Evolutionary conservation across 805 yeast genomes (phyloP).

Genomic region (Lipomyces mesembrius): DNA sequence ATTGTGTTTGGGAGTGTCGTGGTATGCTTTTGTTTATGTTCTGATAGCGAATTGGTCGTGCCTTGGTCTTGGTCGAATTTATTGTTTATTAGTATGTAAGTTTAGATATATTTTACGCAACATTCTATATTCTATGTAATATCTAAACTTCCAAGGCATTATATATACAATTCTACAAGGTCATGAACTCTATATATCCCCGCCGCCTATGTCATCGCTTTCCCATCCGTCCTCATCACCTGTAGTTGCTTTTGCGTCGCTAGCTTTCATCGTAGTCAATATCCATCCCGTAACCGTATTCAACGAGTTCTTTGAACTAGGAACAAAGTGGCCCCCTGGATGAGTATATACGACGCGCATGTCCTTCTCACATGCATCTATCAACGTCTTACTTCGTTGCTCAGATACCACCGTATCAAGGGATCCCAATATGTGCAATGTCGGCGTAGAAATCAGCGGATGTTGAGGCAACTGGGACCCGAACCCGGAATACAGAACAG

Average conservation of each 20-base stretch:
- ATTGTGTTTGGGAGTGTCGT: not conserved
- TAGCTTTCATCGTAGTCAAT: constrained; percentile 14
- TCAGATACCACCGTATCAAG: constrained; percentile 84
- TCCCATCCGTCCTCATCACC: constrained; percentile 46
- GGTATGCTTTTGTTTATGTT: not conserved
- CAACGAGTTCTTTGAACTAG: constrained; percentile 70
- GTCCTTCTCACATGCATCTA: constrained; percentile 53
- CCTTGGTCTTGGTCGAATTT: not conserved
- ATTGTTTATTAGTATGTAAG: not conserved
- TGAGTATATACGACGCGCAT: constrained; percentile 63
- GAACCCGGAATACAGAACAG: constrained; percentile 74
- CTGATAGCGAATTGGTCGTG: not conserved
- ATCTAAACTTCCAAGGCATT: not conserved
- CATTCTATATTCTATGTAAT: not conserved
- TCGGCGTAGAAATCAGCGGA: constrained; percentile 47
- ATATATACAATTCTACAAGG: not conserved
- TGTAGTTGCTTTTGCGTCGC: constrained; percentile 11
- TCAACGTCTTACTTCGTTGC: constrained; percentile 66
- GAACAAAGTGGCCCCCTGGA: constrained; percentile 98
- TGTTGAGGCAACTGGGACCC: constrained; percentile 40
- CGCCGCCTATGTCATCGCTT: constrained; percentile 43
- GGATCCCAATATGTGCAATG: constrained; percentile 84
- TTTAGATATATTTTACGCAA: not conserved
- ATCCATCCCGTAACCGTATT: constrained; percentile 44
- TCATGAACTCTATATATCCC: constrained; percentile 1